Percentiles rank a stretch among this genome's conserved stretches.
These are phyloP conservation scores for Mortierella sp. DNA, from an alignment of 371 early-diverging fungal genomes.

Conservation along the genomic window DNA sequence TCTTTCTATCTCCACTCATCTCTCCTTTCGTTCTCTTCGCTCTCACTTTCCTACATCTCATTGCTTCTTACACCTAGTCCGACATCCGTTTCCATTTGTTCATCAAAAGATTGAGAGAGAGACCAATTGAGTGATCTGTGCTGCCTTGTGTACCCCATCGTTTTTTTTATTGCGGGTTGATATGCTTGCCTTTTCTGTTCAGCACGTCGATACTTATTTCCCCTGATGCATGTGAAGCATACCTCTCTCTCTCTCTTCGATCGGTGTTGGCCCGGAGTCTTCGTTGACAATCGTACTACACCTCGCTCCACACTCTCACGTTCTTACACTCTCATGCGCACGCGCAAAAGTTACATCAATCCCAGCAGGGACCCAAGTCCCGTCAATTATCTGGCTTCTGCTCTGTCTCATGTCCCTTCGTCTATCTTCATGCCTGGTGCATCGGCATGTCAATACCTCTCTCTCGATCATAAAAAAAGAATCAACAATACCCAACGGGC, in stretches of 20 bases:
- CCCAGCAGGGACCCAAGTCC: background rate
- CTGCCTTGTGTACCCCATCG: background rate
- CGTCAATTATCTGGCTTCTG: background rate
- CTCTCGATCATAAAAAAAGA: background rate
- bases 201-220: background rate
- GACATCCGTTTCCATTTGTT: background rate
- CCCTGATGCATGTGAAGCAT: constrained; percentile 7
- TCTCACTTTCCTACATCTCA: background rate
- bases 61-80: background rate
- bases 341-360: background rate
- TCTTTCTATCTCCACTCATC: background rate
- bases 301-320: background rate
- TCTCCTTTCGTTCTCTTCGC: background rate
- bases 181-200: background rate
- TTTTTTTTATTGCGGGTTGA: background rate
- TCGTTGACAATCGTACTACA: background rate
- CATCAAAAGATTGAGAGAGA: background rate
- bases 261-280: background rate
- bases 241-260: background rate
- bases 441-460: background rate
- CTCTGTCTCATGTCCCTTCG: background rate
- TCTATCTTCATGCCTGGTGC: background rate
- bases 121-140: background rate
- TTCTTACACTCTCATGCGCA: background rate
- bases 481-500: background rate